Conservation (phyloP, 495 filamentous ascomycete species). For the Trichoderma virens region DNA sequence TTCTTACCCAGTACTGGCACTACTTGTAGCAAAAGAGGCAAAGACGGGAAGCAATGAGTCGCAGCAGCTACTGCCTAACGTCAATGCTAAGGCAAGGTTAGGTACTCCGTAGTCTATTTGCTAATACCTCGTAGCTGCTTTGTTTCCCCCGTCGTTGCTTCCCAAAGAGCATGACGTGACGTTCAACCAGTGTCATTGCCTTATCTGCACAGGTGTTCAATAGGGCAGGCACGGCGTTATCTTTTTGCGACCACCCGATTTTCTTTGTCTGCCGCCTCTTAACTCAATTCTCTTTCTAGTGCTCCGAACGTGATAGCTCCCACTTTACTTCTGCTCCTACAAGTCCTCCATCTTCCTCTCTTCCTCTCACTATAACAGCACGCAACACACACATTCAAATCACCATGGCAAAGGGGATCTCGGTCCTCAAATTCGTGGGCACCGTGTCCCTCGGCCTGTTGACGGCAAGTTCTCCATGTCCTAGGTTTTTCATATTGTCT, state of each 20-base stretch:
- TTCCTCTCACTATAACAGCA: not conserved
- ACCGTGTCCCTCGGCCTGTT: slow-evolving; percentile 78
- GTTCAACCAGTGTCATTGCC: not conserved
- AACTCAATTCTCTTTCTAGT: not conserved
- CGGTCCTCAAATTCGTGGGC: slow-evolving; percentile 80
- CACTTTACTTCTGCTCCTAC: not conserved
- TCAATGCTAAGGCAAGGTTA: too few relatives aligned
- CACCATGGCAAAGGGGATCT: slow-evolving; percentile 61
- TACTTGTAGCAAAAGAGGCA: too few relatives aligned
- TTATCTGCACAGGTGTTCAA: not conserved
- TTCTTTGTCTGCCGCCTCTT: not conserved
- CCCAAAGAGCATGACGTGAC: slow-evolving; percentile 4
- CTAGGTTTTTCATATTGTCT: not conserved
- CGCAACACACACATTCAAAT: not conserved
- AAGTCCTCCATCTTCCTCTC: too few relatives aligned
- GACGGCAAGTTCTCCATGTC: slow-evolving; percentile 52
- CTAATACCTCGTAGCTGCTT: not conserved
- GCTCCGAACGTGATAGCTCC: not conserved
- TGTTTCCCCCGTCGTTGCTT: too few relatives aligned
- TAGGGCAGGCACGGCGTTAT: not conserved
- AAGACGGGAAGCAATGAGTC: too few relatives aligned
- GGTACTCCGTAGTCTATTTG: too few relatives aligned
- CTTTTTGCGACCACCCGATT: not conserved
- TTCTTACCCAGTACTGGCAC: too few relatives aligned
- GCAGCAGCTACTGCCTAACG: too few relatives aligned